Percentiles rank a stretch among this genome's conserved stretches.
These are phyloP conservation scores for Isatis tinctoria DNA, from an alignment of 345 rosid genomes.

Conservation along the genomic window DNA sequence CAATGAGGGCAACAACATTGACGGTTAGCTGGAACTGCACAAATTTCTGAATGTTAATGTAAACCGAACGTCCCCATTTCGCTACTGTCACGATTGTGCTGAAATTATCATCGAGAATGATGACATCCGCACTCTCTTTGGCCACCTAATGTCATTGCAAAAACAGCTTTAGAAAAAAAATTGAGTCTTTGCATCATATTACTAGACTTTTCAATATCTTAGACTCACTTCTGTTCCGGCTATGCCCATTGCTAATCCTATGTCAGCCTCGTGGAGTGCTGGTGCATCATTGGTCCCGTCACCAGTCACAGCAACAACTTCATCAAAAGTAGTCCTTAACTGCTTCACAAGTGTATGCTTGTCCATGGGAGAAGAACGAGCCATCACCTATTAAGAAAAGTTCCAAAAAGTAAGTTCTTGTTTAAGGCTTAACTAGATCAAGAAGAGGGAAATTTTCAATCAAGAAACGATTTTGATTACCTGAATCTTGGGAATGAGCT, in stretches of 20 bases:
- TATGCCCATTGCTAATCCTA: constrained; percentile 96
- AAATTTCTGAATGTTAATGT: constrained; percentile 85
- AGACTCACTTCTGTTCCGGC: constrained; percentile 81
- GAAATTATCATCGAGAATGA: constrained; percentile 90
- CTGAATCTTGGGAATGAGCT: constrained; percentile 87
- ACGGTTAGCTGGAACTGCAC: constrained; percentile 96
- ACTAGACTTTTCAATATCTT: neutral
- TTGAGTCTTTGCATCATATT: neutral
- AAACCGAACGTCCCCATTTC: constrained; percentile 92
- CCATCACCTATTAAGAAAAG: constrained; percentile 60
- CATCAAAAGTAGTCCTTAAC: constrained; percentile 68
- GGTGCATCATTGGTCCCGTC: constrained; percentile 98
- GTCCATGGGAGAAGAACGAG: constrained; percentile 91
- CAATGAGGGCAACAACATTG: constrained; percentile 76
- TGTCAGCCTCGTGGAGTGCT: constrained; percentile 92
- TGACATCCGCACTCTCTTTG: constrained; percentile 92
- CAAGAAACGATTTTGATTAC: constrained; percentile 25
- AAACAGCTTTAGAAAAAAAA: neutral
- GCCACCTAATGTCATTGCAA: constrained; percentile 54
- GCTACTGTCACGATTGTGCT: constrained; percentile 92
- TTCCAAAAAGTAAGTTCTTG: neutral
- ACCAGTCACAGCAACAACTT: constrained; percentile 89
- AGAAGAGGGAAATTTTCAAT: neutral
- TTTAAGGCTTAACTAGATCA: neutral
- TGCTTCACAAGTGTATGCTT: constrained; percentile 84